Evolutionary conservation across 1,284 basidiomycete genomes (phyloP).

Genomic region (Fomitiporia mediterranea): DNA sequence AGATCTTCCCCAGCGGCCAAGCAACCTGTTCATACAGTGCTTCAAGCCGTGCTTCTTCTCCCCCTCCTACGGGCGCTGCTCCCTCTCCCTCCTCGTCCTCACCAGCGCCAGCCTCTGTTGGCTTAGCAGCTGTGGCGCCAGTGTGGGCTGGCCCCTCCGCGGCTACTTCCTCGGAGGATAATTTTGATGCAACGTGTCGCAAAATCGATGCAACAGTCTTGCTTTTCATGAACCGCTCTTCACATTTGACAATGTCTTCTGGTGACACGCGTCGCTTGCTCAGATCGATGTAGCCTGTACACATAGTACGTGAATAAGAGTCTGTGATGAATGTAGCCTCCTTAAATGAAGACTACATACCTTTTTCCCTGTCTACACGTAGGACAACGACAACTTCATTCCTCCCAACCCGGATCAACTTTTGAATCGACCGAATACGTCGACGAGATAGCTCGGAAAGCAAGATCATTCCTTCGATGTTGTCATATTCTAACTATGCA

Average conservation of each 20-base stretch:
- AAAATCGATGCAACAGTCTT: slow-evolving; percentile 94
- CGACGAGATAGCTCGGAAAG: slow-evolving; percentile 95
- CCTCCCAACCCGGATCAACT: slow-evolving; percentile 94
- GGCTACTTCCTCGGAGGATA: slow-evolving; percentile 29
- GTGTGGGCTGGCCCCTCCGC: slow-evolving; percentile 32
- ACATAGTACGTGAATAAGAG: background rate
- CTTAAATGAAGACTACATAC: slow-evolving; percentile 43
- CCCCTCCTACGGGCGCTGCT: slow-evolving; percentile 36
- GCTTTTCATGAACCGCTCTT: slow-evolving; percentile 97
- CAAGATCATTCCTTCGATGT: slow-evolving; percentile 99
- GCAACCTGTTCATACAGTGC: slow-evolving; percentile 86
- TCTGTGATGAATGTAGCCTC: background rate
- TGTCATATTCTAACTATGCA: slow-evolving; percentile 92
- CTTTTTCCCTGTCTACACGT: slow-evolving; percentile 99
- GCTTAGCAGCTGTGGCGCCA: slow-evolving; percentile 25
- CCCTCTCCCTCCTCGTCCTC: slow-evolving; percentile 36
- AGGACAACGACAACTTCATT: slow-evolving; percentile 99
- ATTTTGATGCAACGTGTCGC: slow-evolving; percentile 89
- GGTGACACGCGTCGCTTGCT: slow-evolving; percentile 99
- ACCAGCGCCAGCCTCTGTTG: slow-evolving; percentile 36
- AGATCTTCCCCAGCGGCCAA: slow-evolving; percentile 92
- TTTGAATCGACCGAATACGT: slow-evolving; percentile 97
- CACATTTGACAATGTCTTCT: slow-evolving; percentile 98
- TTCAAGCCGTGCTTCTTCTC: slow-evolving; percentile 75
- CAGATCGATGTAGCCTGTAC: slow-evolving; percentile 94